Conservation (phyloP, 2,329 filamentous ascomycete species). For the Monosporascus sp. region DNA sequence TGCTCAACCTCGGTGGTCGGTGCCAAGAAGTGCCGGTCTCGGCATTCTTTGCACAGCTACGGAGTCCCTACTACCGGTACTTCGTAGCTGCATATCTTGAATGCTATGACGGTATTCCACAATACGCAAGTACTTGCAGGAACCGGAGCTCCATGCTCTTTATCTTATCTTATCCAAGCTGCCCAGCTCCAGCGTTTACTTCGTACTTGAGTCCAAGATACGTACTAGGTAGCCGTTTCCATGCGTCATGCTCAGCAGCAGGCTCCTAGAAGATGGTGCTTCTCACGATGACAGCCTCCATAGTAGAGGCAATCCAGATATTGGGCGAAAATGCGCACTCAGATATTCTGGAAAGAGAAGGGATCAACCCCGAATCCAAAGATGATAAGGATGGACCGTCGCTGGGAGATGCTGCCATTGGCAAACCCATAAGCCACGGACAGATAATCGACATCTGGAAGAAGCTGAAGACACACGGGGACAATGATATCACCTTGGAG, state of each 20-base stretch:
- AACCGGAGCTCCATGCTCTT: too few species aligned
- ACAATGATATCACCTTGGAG: conserved; percentile 52
- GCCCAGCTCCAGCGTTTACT: too few species aligned
- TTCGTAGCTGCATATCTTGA: too few species aligned
- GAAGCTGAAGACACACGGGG: conserved; percentile 34
- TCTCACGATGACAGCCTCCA: conserved; percentile 67
- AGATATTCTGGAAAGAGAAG: conserved; percentile 9
- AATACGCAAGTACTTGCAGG: too few species aligned
- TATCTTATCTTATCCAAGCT: too few species aligned
- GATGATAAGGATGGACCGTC: conserved; percentile 38
- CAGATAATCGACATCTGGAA: conserved; percentile 62
- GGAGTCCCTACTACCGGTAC: fast-evolving
- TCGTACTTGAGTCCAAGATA: too few species aligned
- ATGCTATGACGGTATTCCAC: too few species aligned
- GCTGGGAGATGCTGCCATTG: conserved; percentile 46
- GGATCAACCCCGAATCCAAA: conserved; percentile 1
- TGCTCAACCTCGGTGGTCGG: too few species aligned
- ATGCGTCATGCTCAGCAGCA: not conserved
- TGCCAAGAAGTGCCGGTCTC: too few species aligned
- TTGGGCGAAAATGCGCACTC: conserved; percentile 18
- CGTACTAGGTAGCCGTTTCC: too few species aligned
- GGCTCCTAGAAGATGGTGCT: conserved; percentile 56
- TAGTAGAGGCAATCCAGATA: conserved; percentile 55
- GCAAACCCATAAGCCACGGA: conserved; percentile 65
- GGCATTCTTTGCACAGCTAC: too few species aligned